A percentile compares a stretch with the other conserved stretches of the same genome.
Evolutionary conservation across 305 asterid genomes (phyloP).

Genomic region (Fraxinus velutina): DNA sequence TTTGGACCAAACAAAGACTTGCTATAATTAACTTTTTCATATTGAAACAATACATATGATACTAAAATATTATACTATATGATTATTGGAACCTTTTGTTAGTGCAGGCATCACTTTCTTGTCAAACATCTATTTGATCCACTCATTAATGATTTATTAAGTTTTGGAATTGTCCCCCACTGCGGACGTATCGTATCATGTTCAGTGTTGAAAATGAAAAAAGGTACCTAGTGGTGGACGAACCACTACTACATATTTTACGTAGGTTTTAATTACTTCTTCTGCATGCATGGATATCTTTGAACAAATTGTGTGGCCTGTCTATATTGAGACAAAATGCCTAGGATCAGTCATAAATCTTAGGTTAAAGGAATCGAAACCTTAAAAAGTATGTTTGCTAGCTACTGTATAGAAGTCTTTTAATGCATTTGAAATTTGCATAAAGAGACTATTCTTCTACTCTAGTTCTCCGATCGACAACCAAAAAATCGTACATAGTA

Average conservation of each 20-base stretch:
- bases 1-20: not conserved
- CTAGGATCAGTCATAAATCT: not conserved
- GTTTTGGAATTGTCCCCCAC: slow-evolving; percentile 3
- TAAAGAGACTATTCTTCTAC: not conserved
- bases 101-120: slow-evolving; percentile 15
- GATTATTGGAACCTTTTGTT: not conserved
- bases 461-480: not conserved
- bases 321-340: not conserved
- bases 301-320: not conserved
- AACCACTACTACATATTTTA: not conserved
- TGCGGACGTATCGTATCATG: slow-evolving; percentile 4
- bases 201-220: slow-evolving; percentile 16
- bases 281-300: slow-evolving; percentile 2
- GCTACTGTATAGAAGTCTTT: not conserved
- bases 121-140: slow-evolving; percentile 14
- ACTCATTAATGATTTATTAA: slow-evolving; percentile 1
- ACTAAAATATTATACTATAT: not conserved
- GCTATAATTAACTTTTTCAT: not conserved
- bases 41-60: not conserved
- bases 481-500: not conserved
- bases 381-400: not conserved
- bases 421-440: not conserved
- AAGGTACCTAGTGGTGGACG: not conserved
- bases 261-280: slow-evolving; percentile 2
- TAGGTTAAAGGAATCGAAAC: not conserved